Evolutionary conservation across 2,329 filamentous ascomycete genomes (phyloP).

Genomic region (Arthrobotrys conoides): DNA sequence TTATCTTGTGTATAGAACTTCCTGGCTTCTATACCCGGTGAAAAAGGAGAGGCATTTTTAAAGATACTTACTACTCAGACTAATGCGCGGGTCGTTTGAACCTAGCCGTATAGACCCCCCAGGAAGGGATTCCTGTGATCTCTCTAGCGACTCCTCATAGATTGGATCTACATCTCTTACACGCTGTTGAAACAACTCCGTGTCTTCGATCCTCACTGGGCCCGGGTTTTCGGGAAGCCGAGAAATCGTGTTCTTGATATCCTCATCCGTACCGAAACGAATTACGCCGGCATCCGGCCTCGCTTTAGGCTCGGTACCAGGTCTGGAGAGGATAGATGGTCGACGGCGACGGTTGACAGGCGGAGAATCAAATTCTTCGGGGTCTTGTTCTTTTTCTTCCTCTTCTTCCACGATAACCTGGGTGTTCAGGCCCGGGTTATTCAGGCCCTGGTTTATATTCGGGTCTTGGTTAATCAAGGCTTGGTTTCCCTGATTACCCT

Average conservation of each 20-base stretch:
- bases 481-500: not conserved
- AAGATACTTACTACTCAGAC: slow-evolving; percentile 10
- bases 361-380: not conserved
- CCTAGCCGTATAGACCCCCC: not conserved
- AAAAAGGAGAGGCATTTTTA: not conserved
- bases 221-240: not conserved
- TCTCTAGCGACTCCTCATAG: not conserved
- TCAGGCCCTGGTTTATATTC: not conserved
- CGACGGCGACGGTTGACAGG: not conserved
- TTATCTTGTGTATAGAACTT: too few species aligned
- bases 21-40: not conserved
- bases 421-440: not conserved
- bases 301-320: not conserved
- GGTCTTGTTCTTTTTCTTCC: not conserved
- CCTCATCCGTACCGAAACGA: not conserved
- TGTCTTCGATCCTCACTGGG: slow-evolving; percentile 24
- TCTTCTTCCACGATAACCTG: not conserved
- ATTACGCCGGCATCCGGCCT: not conserved
- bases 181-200: not conserved
- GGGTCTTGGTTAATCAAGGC: not conserved
- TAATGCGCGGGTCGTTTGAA: not conserved
- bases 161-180: slow-evolving; percentile 9
- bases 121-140: not conserved
- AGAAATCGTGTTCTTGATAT: not conserved
- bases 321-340: not conserved